These are phyloP conservation scores for Hygrocybe punicea DNA, from an alignment of 768 basidiomycete species.

Conservation along the genomic window DNA sequence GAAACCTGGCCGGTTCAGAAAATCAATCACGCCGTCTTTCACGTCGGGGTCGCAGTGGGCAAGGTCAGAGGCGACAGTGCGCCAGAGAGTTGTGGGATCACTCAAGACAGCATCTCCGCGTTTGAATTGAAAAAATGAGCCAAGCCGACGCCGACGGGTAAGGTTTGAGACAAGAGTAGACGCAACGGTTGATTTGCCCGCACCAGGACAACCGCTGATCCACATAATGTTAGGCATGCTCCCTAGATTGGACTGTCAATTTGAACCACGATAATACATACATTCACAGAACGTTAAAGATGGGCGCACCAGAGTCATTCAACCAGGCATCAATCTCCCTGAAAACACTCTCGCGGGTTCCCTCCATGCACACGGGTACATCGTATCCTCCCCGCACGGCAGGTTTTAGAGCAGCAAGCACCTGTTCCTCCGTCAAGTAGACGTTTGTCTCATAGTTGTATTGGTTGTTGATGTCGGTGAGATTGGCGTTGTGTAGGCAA, in stretches of 20 bases:
- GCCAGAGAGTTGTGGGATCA: conserved; percentile 16
- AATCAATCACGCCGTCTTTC: neutral
- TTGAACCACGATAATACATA: too few species aligned
- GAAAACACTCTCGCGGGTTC: conserved; percentile 20
- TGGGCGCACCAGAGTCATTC: conserved; percentile 29
- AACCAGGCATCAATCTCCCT: conserved; percentile 23
- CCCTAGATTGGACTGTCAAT: too few species aligned
- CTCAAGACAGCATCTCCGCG: conserved; percentile 3
- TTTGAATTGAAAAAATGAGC: conserved; percentile 13
- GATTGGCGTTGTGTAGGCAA: too few species aligned
- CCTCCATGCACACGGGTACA: neutral
- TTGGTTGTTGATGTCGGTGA: too few species aligned
- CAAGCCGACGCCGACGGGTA: conserved; percentile 4
- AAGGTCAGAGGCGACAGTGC: conserved; percentile 16
- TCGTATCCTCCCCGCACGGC: neutral
- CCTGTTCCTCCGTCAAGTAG: too few species aligned
- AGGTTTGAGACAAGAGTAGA: conserved; percentile 12
- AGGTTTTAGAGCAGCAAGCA: too few species aligned
- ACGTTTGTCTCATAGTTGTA: too few species aligned
- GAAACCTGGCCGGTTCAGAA: too few species aligned
- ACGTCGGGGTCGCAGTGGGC: neutral
- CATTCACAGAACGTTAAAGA: too few species aligned
- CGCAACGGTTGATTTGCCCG: conserved; percentile 24
- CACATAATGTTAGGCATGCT: conserved; percentile 30
- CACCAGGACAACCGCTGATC: conserved; percentile 25